Conservation (phyloP, 2,329 filamentous ascomycete species). For the Aspergillus chevalieri region DNA sequence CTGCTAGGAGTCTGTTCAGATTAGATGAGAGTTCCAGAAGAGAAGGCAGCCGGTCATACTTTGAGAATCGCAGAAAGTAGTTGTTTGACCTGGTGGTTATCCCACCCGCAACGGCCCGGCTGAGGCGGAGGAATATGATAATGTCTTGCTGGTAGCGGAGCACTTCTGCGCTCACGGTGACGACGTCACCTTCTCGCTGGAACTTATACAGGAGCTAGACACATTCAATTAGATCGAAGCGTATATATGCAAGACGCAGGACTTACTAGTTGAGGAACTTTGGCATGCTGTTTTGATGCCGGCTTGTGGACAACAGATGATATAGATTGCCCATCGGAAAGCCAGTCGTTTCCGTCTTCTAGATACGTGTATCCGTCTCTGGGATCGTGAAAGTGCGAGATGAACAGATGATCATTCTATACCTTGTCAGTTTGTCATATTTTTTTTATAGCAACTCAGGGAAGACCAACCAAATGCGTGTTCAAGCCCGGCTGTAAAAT, state of each 20-base stretch:
- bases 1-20: conserved; percentile 52
- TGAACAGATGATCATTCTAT: conserved; percentile 73
- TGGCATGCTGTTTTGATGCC: conserved; percentile 11
- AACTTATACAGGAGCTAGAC: conserved; percentile 50
- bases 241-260: not conserved
- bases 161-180: conserved; percentile 68
- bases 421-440: conserved; percentile 1
- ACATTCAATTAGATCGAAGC: not conserved
- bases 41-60: conserved; percentile 30
- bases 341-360: conserved; percentile 52
- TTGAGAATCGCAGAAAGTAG: conserved; percentile 65
- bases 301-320: conserved; percentile 33
- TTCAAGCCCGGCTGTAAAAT: conserved; percentile 30
- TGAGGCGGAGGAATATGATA: conserved; percentile 76
- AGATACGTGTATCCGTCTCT: conserved; percentile 68
- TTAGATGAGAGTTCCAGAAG: not conserved
- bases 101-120: conserved; percentile 74
- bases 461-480: conserved; percentile 33
- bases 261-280: conserved; percentile 19
- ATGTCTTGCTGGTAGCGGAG: conserved; percentile 82
- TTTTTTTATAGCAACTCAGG: no score
- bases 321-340: conserved; percentile 31
- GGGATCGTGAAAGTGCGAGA: conserved; percentile 76
- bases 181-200: conserved; percentile 51
- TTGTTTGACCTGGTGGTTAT: conserved; percentile 72